Percentiles rank a stretch among this genome's conserved stretches.
Conservation (phyloP, 2,329 filamentous ascomycete species). For the Colletotrichum orchidophilum region DNA sequence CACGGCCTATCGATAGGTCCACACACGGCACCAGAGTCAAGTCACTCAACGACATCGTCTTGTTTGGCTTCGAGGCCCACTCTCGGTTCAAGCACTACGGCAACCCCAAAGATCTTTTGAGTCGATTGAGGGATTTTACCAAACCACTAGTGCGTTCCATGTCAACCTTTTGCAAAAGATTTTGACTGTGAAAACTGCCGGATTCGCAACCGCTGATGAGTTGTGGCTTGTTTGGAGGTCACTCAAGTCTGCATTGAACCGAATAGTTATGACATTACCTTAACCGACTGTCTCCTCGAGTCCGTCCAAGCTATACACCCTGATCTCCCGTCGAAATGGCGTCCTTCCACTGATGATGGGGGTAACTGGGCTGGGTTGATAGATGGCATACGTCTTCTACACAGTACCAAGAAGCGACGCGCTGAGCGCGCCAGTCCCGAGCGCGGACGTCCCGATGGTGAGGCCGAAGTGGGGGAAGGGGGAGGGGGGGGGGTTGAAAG, state of each 20-base stretch:
- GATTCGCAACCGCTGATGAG: neutral
- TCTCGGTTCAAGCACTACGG: neutral
- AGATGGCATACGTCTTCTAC: neutral
- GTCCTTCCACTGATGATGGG: too few relatives aligned
- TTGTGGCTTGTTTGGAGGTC: neutral
- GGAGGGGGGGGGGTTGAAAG: too few relatives aligned
- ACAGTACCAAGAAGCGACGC: neutral
- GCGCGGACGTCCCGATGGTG: too few relatives aligned
- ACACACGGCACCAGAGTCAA: neutral
- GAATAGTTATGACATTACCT: neutral
- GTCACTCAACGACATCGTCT: neutral
- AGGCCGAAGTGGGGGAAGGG: too few relatives aligned
- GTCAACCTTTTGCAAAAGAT: neutral
- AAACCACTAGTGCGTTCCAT: neutral
- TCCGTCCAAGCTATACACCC: too few relatives aligned
- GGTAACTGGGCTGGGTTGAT: neutral
- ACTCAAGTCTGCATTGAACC: neutral
- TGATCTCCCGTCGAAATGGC: accelerated
- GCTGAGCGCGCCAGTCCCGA: neutral
- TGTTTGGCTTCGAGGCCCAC: neutral
- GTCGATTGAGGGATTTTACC: neutral
- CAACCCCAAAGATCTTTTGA: neutral
- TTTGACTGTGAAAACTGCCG: neutral
- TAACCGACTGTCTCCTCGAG: neutral
- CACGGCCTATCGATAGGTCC: too few relatives aligned